Conservation (phyloP, 768 basidiomycete species). For the Kockovaella imperatae region DNA sequence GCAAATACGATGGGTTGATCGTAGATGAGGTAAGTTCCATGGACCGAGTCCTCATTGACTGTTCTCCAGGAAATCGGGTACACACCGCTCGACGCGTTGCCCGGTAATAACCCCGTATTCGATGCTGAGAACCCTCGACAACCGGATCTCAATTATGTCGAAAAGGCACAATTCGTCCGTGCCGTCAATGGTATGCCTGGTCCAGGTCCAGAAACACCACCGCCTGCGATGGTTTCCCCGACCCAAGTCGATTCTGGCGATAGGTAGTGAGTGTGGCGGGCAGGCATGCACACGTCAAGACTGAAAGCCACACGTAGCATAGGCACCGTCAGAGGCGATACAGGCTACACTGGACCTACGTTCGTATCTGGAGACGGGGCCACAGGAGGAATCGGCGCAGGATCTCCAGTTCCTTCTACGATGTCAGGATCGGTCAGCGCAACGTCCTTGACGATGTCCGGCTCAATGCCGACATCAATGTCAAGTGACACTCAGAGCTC, state of each 20-base stretch:
- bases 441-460: no score
- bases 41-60: no score
- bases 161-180: conserved; percentile 13
- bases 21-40: conserved; percentile 27
- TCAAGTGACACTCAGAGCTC: not conserved
- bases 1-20: conserved; percentile 13
- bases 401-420: not conserved
- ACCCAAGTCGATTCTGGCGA: not conserved
- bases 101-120: conserved; percentile 30
- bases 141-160: conserved; percentile 13
- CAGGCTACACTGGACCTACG: not conserved
- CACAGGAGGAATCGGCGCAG: not conserved
- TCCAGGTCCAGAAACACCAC: not conserved
- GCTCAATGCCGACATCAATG: no score
- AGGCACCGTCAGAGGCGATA: conserved; percentile 1
- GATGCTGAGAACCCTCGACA: conserved; percentile 4
- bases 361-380: not conserved
- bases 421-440: not conserved
- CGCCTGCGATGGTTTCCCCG: conserved; percentile 1
- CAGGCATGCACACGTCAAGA: no score
- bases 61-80: conserved; percentile 13
- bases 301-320: not conserved
- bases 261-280: not conserved
- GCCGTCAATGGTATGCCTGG: not conserved
- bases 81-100: conserved; percentile 14